Evolutionary conservation across 768 basidiomycete species (phyloP), one percentile per base, ranked within the genome.

Genomic region (Dentipellis fragilis): DNA sequence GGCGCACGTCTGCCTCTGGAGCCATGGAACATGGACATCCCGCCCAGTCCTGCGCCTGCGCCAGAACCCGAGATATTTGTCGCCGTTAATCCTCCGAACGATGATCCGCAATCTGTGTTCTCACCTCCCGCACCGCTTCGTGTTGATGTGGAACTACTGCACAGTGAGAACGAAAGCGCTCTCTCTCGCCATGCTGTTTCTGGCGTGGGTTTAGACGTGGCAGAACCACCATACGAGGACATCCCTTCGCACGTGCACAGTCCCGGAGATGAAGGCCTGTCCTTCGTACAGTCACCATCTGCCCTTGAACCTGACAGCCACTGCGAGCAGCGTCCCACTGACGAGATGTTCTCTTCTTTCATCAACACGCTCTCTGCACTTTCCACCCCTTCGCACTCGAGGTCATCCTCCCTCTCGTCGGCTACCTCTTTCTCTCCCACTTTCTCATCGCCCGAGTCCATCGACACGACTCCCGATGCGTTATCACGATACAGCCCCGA

Each of bases 1-100:
- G 74, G 74, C 14, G 75, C 74, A 46, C 71, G 66, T 17, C 58
- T 75, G 47, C 74, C 74, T 10, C 65, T 73, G 37, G 74, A 75
- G 39, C 74, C 74, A 22, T 75, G 74, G 74, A 56, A 71, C 19
- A 60, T 66, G 54, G 59, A 66, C 54, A 29, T 6, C 6, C 29
- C 6, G 29, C 29, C 29, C 29, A 29, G 29, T 29, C 29, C 6
- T 29, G 29, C 29, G 29, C 29, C 29, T 29, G 29, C 29, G 29
- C 54, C 67, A 46, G 64, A 34, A 42, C 12, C 12, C 19, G 29
- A 50, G 6, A 34, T n/a, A 22, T 38, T 19, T 17, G 39, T 50
- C 35, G 7, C 56, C 29, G 14, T 42, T 11, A 21, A 42, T 35
- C 52, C 51, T 35, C 54, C 54, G 37, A 59, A 16, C 34, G 8